These are phyloP conservation scores for Aspergillus panamensis DNA, from an alignment of 495 filamentous ascomycete genomes.

Conservation along the genomic window DNA sequence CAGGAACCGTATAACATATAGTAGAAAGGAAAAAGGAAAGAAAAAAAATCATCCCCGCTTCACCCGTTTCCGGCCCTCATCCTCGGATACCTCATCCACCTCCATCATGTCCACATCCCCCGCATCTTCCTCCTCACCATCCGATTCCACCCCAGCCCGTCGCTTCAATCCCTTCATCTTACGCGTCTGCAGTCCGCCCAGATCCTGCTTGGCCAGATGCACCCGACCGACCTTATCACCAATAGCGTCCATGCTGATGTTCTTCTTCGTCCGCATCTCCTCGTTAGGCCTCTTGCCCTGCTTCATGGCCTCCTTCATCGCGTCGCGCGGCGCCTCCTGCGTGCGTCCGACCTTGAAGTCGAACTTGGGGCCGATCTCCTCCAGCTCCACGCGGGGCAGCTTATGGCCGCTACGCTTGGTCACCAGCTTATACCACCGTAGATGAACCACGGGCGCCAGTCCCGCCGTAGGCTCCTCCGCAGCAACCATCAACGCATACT, in stretches of 20 bases:
- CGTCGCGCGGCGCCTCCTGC: conserved; percentile 69
- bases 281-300: conserved; percentile 65
- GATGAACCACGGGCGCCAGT: conserved; percentile 65
- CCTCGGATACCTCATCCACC: conserved; percentile 41
- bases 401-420: conserved; percentile 85
- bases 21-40: conserved; percentile 8
- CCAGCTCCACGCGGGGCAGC: conserved; percentile 84
- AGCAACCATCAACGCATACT: conserved; percentile 78
- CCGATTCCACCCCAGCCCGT: conserved; percentile 53
- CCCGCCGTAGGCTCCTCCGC: conserved; percentile 68
- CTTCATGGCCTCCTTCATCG: conserved; percentile 88
- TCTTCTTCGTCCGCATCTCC: conserved; percentile 77
- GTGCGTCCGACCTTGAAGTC: conserved; percentile 84
- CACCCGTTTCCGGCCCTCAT: conserved; percentile 40
- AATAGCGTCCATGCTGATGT: conserved; percentile 82
- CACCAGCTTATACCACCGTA: conserved; percentile 77
- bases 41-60: conserved; percentile 28
- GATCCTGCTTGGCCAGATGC: conserved; percentile 87
- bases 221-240: conserved; percentile 96
- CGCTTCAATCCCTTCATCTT: conserved; percentile 99
- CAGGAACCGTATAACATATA: conserved; percentile 27
- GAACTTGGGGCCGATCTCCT: conserved; percentile 93
- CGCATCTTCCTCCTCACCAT: conserved; percentile 29
- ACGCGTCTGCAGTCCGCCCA: conserved; percentile 81
- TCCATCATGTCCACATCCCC: conserved; percentile 45